Evolutionary conservation across 2,329 filamentous ascomycete genomes (phyloP).

Genomic region (Verticillium dahliae): DNA sequence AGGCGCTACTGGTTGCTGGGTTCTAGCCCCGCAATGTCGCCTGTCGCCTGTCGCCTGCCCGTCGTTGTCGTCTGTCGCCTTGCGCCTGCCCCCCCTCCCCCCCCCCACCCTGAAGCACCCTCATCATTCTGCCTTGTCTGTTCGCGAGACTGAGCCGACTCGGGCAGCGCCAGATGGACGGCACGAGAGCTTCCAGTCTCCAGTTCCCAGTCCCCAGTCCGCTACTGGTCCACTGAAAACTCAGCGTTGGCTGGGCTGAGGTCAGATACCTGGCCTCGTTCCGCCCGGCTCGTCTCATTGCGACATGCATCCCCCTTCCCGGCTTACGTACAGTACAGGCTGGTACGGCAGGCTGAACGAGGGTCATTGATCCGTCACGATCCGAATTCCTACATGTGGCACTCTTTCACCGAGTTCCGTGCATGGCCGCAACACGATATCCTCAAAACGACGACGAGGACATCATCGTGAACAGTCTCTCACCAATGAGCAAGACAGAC

Average conservation of each 20-base stretch:
- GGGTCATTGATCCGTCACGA: not conserved
- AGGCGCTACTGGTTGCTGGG: not conserved
- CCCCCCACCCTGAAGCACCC: too few relatives aligned
- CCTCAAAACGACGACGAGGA: not conserved
- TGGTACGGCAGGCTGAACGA: not conserved
- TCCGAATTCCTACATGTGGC: not conserved
- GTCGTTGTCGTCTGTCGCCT: too few relatives aligned
- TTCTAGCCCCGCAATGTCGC: not conserved
- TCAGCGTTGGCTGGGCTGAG: not conserved
- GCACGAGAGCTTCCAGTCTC: not conserved
- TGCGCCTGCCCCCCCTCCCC: too few relatives aligned
- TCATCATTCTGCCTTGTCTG: too few relatives aligned
- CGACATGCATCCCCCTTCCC: not conserved
- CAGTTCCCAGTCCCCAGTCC: not conserved
- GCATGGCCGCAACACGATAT: too few relatives aligned
- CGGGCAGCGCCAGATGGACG: not conserved
- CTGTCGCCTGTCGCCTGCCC: not conserved
- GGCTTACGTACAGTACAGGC: not conserved
- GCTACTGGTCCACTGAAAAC: not conserved
- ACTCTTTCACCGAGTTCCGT: too few relatives aligned
- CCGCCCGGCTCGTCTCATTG: not conserved
- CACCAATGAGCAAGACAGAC: not conserved
- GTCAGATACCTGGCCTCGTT: not conserved
- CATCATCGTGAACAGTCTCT: not conserved
- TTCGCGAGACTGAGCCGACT: not conserved